Evolutionary conservation across 305 asterid species (phyloP).

Genomic region (Coffea humblotiana): DNA sequence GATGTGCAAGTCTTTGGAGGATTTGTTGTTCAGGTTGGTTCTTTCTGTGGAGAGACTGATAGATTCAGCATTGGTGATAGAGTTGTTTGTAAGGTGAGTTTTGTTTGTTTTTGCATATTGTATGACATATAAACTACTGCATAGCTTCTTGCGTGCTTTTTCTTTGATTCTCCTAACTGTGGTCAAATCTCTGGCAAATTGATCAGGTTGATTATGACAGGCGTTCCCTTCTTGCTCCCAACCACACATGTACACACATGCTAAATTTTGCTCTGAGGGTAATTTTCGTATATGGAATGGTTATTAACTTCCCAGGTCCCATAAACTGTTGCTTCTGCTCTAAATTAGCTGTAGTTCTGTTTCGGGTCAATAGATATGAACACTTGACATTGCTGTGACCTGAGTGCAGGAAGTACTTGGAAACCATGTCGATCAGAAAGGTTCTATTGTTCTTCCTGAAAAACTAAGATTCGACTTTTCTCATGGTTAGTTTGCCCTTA

Average conservation of each 20-base stretch:
- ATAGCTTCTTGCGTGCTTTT: not conserved
- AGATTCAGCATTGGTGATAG: slow-evolving; percentile 59
- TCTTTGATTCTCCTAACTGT: slow-evolving; percentile 3
- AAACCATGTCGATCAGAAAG: slow-evolving; percentile 94
- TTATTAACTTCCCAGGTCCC: not conserved
- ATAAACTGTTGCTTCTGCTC: not conserved
- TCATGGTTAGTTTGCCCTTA: slow-evolving; percentile 62
- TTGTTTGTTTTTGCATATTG: slow-evolving; percentile 20
- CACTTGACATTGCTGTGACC: slow-evolving; percentile 14
- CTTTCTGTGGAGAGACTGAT: slow-evolving; percentile 56
- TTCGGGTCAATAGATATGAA: slow-evolving; percentile 15
- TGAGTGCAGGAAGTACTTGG: slow-evolving; percentile 90
- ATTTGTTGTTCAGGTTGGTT: slow-evolving; percentile 86
- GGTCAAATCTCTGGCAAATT: slow-evolving; percentile 20
- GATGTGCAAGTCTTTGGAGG: slow-evolving; percentile 91
- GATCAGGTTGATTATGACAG: slow-evolving; percentile 88
- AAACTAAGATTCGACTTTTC: slow-evolving; percentile 97
- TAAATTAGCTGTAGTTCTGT: not conserved
- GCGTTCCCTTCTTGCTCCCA: slow-evolving; percentile 80
- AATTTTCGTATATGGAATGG: slow-evolving; percentile 16
- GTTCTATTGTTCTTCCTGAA: slow-evolving; percentile 97
- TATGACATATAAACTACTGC: not conserved
- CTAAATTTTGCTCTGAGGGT: slow-evolving; percentile 93
- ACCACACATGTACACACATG: slow-evolving; percentile 99
- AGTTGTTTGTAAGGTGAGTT: slow-evolving; percentile 76